Conservation (phyloP, 2,329 filamentous ascomycete genomes). For the Aspergillus candidus region DNA sequence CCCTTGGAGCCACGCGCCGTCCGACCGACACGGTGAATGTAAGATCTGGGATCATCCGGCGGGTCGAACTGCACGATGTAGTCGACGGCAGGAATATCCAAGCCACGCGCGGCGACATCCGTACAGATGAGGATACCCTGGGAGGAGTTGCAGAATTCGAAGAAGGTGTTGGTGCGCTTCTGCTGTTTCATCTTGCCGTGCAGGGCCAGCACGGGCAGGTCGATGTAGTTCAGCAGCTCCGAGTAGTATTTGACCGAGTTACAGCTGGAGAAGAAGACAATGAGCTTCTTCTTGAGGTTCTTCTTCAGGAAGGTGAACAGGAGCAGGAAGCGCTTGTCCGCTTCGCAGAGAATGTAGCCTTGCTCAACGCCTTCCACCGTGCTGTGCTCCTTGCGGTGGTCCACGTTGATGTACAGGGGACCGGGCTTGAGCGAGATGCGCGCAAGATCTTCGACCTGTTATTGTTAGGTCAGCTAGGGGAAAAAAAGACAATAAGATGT, state of each 20-base stretch:
- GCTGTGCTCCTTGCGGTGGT: conserved; percentile 79
- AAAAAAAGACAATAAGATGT: too few species aligned
- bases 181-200: conserved; percentile 98
- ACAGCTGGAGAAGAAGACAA: conserved; percentile 91
- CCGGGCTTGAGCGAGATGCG: conserved; percentile 86
- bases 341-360: conserved; percentile 89
- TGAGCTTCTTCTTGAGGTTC: conserved; percentile 92
- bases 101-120: conserved; percentile 87
- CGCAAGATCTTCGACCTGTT: conserved; percentile 78
- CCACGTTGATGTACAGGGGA: conserved; percentile 95
- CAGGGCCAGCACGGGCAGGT: conserved; percentile 77
- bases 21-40: conserved; percentile 93
- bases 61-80: conserved; percentile 97
- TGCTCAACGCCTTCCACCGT: conserved; percentile 94
- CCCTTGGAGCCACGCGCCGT: conserved; percentile 79
- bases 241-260: conserved; percentile 94
- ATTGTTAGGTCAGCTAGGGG: too few species aligned
- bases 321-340: conserved; percentile 86
- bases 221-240: conserved; percentile 95
- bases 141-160: conserved; percentile 84
- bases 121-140: conserved; percentile 90
- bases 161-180: conserved; percentile 97
- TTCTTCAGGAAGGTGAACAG: conserved; percentile 92
- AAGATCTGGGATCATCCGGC: conserved; percentile 81
- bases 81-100: conserved; percentile 93